Evolutionary conservation across 148 eudicot genomes (phyloP).

Genomic region (Spergularia marina): DNA sequence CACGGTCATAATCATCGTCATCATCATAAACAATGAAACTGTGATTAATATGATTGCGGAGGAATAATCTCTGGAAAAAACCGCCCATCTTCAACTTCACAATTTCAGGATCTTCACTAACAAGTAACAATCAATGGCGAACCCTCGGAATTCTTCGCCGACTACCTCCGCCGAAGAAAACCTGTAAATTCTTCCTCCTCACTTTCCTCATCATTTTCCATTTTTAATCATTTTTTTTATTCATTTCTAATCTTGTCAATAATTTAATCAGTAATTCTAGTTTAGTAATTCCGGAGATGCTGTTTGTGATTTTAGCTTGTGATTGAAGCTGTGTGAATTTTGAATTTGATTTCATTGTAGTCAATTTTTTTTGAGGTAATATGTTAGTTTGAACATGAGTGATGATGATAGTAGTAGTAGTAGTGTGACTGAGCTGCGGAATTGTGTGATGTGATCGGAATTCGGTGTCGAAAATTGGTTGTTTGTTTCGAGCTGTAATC

Average conservation of each 20-base stretch:
- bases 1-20: no score
- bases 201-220: background rate
- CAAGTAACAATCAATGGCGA: slow-evolving; percentile 32
- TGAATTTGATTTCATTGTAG: background rate
- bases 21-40: no score
- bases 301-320: background rate
- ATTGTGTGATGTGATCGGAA: background rate
- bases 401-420: background rate
- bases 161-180: slow-evolving; percentile 53
- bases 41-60: no score
- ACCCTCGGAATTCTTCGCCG: slow-evolving; percentile 42
- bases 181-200: slow-evolving; percentile 40
- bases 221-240: background rate
- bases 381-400: background rate
- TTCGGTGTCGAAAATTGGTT: background rate
- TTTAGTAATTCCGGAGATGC: background rate
- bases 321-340: background rate
- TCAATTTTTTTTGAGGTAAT: background rate
- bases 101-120: background rate
- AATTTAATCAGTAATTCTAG: background rate
- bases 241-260: no score
- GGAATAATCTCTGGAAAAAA: background rate
- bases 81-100: background rate
- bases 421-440: background rate
- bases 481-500: background rate